Evolutionary conservation across 2,329 filamentous ascomycete genomes (phyloP).

Genomic region (Domatiomyces catenatus): DNA sequence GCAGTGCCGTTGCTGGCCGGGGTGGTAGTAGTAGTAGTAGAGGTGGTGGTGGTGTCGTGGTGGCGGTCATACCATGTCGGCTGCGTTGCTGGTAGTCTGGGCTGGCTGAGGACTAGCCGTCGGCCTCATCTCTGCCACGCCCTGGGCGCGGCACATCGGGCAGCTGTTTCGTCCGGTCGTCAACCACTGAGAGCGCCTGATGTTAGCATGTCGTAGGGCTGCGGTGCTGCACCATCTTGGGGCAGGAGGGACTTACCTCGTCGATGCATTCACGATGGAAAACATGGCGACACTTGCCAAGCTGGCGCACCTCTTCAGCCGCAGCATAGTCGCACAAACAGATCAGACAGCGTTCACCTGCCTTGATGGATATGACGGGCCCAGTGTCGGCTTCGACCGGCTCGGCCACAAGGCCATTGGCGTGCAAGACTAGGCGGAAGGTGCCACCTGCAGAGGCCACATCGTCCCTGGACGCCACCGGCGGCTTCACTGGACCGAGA

Average conservation of each 20-base stretch:
- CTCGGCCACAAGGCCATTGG: conserved; percentile 32
- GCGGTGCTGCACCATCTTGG: conserved; percentile 1
- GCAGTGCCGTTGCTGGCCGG: too few relatives aligned
- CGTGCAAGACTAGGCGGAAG: conserved; percentile 36
- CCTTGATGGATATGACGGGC: conserved; percentile 23
- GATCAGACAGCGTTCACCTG: conserved; percentile 46
- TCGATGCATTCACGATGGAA: conserved; percentile 58
- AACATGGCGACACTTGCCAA: conserved; percentile 49
- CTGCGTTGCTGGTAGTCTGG: neutral
- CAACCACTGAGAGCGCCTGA: conserved; percentile 41
- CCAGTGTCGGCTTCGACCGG: conserved; percentile 24
- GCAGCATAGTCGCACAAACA: conserved; percentile 51
- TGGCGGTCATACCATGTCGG: neutral
- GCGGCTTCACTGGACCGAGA: conserved; percentile 52
- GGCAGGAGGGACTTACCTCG: conserved; percentile 36
- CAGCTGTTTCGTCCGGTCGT: conserved; percentile 52
- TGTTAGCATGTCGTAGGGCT: conserved; percentile 1
- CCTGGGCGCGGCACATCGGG: conserved; percentile 44
- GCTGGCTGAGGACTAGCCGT: neutral
- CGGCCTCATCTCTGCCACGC: conserved; percentile 33
- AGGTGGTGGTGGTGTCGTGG: neutral
- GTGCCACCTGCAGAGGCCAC: conserved; percentile 47
- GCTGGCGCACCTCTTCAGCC: conserved; percentile 44
- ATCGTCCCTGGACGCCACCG: conserved; percentile 50
- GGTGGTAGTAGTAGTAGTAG: neutral